Evolutionary conservation across 2,329 filamentous ascomycete species (phyloP).

Genomic region (Aspergillus flavus): DNA sequence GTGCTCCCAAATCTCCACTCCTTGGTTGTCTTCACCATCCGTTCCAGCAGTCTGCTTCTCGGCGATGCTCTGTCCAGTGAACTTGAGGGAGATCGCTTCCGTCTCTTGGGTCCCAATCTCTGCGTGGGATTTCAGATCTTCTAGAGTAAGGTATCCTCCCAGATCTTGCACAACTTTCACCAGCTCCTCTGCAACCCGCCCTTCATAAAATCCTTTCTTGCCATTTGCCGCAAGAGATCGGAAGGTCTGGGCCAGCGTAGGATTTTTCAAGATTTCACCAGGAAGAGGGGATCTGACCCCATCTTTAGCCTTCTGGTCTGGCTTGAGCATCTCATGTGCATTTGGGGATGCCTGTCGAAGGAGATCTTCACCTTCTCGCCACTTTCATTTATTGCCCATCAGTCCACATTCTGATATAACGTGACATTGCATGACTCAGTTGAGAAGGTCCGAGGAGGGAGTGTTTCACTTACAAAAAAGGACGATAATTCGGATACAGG

Average conservation of each 20-base stretch:
- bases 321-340: slow-evolving; percentile 82
- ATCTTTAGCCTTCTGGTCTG: slow-evolving; percentile 66
- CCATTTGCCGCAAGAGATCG: slow-evolving; percentile 75
- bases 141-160: slow-evolving; percentile 76
- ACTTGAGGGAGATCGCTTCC: slow-evolving; percentile 80
- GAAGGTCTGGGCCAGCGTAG: slow-evolving; percentile 79
- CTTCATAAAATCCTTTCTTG: slow-evolving; percentile 89
- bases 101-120: slow-evolving; percentile 75
- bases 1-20: slow-evolving; percentile 89
- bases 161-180: slow-evolving; percentile 74
- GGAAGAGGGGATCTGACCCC: slow-evolving; percentile 74
- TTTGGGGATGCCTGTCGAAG: slow-evolving; percentile 81
- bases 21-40: slow-evolving; percentile 45
- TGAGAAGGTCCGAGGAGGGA: no score
- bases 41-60: slow-evolving; percentile 50
- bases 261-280: slow-evolving; percentile 89
- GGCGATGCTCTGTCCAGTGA: slow-evolving; percentile 65
- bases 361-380: slow-evolving; percentile 64
- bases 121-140: slow-evolving; percentile 78
- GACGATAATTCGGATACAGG: slow-evolving; percentile 82
- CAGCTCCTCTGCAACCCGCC: slow-evolving; percentile 77
- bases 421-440: background rate
- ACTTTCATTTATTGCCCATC: slow-evolving; percentile 54
- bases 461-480: slow-evolving; percentile 58
- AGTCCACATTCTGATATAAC: background rate